Evolutionary conservation across 495 filamentous ascomycete species (phyloP).

Genomic region (Cairneyella variabilis): DNA sequence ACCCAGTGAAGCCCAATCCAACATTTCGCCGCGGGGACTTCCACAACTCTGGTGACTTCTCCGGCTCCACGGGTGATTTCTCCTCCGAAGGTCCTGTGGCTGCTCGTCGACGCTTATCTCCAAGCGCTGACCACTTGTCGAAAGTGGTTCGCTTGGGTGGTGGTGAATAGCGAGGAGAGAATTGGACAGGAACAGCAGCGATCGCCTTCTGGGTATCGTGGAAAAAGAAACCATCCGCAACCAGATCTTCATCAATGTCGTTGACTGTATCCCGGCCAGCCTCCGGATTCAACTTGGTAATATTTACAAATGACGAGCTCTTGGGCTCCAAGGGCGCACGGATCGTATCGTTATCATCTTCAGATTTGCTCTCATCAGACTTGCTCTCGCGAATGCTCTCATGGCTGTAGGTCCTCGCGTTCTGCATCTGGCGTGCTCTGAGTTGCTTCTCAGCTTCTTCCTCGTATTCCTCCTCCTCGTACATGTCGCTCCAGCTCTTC

Average conservation of each 20-base stretch:
- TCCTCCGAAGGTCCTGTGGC: slow-evolving; percentile 47
- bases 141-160: slow-evolving; percentile 48
- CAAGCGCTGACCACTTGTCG: slow-evolving; percentile 86
- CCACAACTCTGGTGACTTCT: slow-evolving; percentile 38
- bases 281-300: slow-evolving; percentile 34
- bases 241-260: slow-evolving; percentile 51
- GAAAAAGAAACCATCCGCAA: slow-evolving; percentile 65
- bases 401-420: slow-evolving; percentile 77
- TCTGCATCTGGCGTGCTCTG: slow-evolving; percentile 64
- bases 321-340: slow-evolving; percentile 46
- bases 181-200: slow-evolving; percentile 19
- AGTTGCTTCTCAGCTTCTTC: slow-evolving; percentile 57
- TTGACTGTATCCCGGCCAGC: slow-evolving; percentile 35
- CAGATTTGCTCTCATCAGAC: slow-evolving; percentile 49
- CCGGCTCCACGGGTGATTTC: too few species aligned
- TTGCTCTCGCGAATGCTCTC: too few species aligned
- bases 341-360: slow-evolving; percentile 32
- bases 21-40: slow-evolving; percentile 34
- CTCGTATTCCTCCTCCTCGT: slow-evolving; percentile 83
- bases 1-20: slow-evolving; percentile 46
- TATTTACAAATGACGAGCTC: slow-evolving; percentile 48
- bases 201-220: slow-evolving; percentile 48
- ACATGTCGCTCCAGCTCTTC: slow-evolving; percentile 97
- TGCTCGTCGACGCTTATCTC: slow-evolving; percentile 73
- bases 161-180: slow-evolving; percentile 45